Evolutionary conservation across 108 stramenopile genomes (phyloP).

Genomic region (Pseudonitzschia delicatissima): DNA sequence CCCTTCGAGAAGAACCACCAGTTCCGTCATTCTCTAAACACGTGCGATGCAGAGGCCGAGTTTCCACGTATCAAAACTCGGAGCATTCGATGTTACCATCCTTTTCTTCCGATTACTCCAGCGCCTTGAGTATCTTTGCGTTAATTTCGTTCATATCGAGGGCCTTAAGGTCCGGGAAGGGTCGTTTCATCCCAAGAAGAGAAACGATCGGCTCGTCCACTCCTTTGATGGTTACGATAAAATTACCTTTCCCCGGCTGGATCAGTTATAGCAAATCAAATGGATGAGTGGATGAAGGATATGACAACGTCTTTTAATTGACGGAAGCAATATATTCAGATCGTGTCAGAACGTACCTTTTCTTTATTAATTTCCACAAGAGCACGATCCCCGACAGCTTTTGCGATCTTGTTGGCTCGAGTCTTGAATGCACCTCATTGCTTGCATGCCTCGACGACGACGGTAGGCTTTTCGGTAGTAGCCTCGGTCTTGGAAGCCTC

Average conservation of each 20-base stretch:
- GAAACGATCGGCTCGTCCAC: slow-evolving; percentile 69
- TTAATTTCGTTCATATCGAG: slow-evolving; percentile 85
- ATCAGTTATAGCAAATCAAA: no score
- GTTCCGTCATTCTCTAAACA: no score
- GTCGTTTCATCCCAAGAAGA: slow-evolving; percentile 74
- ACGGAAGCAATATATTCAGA: background rate
- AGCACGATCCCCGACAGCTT: slow-evolving; percentile 63
- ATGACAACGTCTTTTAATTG: background rate
- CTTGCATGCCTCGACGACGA: slow-evolving; percentile 80
- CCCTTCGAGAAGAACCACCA: no score
- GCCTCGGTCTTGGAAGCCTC: background rate
- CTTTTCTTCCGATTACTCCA: no score
- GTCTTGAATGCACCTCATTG: slow-evolving; percentile 83
- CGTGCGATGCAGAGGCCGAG: no score
- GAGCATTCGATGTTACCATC: no score
- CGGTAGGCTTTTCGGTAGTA: slow-evolving; percentile 17
- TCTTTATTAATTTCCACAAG: slow-evolving; percentile 65
- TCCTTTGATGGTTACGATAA: slow-evolving; percentile 68
- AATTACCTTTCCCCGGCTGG: slow-evolving; percentile 76
- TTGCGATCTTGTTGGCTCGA: slow-evolving; percentile 67
- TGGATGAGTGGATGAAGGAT: background rate
- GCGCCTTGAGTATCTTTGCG: slow-evolving; percentile 42
- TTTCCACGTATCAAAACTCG: no score
- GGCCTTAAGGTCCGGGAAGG: slow-evolving; percentile 78
- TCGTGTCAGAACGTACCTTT: slow-evolving; percentile 37